Evolutionary conservation across 73 alveolate genomes (phyloP).

Genomic region (Uronychia binucleata): DNA sequence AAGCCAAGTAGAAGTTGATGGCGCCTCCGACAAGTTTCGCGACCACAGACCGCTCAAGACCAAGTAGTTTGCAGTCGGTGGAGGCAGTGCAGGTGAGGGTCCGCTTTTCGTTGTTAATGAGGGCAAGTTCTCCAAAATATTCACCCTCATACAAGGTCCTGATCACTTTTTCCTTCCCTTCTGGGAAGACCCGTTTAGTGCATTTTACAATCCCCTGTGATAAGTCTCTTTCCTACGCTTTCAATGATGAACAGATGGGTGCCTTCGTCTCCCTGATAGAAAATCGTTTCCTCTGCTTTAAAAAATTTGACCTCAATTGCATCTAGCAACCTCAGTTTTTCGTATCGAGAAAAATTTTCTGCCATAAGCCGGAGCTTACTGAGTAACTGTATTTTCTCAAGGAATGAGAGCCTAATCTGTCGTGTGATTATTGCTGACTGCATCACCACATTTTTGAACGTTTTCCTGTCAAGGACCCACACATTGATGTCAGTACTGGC

Average conservation of each 20-base stretch:
- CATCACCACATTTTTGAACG: constrained; percentile 81
- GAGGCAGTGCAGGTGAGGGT: constrained; percentile 54
- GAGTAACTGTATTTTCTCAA: constrained; percentile 73
- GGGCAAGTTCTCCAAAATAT: constrained; percentile 77
- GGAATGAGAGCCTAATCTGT: constrained; percentile 64
- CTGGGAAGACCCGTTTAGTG: constrained; percentile 40
- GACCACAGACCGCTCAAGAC: constrained; percentile 84
- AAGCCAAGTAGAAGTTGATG: constrained; percentile 18
- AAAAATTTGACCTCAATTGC: constrained; percentile 33
- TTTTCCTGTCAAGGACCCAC: constrained; percentile 91
- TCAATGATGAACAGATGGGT: constrained; percentile 75
- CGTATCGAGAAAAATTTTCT: constrained; percentile 7
- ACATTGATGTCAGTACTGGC: constrained; percentile 77
- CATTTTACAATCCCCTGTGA: constrained; percentile 76
- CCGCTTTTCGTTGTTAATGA: constrained; percentile 55
- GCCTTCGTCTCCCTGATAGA: constrained; percentile 82
- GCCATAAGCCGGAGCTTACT: neutral
- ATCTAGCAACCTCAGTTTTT: constrained; percentile 44
- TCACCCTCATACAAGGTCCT: constrained; percentile 66
- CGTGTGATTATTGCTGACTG: constrained; percentile 74
- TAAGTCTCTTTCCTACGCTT: constrained; percentile 72
- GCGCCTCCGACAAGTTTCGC: constrained; percentile 44
- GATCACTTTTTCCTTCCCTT: neutral
- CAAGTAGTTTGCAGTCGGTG: constrained; percentile 67
- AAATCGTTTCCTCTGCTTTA: constrained; percentile 53